Evolutionary conservation across 108 stramenopile genomes (phyloP).

Genomic region (Ochromonas danica): DNA sequence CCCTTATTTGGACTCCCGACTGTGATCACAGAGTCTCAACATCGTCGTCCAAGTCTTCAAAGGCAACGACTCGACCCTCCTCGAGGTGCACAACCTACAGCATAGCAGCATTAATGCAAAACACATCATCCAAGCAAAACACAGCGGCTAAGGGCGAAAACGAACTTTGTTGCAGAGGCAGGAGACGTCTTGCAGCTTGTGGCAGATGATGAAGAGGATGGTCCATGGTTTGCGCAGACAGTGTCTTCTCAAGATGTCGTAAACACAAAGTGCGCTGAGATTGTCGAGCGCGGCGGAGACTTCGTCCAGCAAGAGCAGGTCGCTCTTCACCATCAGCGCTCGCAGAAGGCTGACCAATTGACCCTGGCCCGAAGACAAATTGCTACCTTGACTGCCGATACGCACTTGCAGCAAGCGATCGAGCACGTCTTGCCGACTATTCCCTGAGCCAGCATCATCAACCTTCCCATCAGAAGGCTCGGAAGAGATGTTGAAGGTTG

Average conservation of each 20-base stretch:
- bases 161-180: not conserved
- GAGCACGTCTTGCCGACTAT: not conserved
- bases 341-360: not conserved
- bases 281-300: not conserved
- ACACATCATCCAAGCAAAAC: too few species aligned
- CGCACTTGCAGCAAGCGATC: not conserved
- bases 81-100: too few species aligned
- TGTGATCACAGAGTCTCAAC: too few species aligned
- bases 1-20: too few species aligned
- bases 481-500: not conserved
- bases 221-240: not conserved
- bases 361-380: conserved; percentile 8
- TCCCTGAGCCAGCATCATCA: not conserved
- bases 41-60: too few species aligned
- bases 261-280: not conserved
- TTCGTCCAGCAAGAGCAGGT: conserved; percentile 21
- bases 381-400: not conserved
- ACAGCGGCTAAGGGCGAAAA: too few species aligned
- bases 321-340: not conserved
- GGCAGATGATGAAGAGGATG: not conserved
- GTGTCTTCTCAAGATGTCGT: not conserved
- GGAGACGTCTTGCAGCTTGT: not conserved
- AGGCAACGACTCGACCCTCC: too few species aligned
- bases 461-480: not conserved
- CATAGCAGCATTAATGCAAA: too few species aligned